Base-by-base conservation (phyloP, 306 rosid species). In the Sphenostylis stenocarpa region DNA sequence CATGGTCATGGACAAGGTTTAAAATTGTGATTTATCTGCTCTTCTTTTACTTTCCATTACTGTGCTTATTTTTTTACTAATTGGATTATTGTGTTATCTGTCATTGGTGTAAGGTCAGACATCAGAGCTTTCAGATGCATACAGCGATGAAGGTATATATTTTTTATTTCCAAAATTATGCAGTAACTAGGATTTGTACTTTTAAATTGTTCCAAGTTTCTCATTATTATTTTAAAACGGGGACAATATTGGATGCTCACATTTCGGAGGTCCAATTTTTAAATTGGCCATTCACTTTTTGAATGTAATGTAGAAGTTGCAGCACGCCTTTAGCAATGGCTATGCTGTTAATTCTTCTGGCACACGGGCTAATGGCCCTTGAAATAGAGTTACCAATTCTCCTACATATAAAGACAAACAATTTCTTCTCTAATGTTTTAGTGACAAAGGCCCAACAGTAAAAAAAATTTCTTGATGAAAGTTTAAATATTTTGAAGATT, bases 91-190 rank as follows among this genome's bases (percentile, higher is more conserved):
- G 33, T 55, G 36, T 38, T 51, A 49, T 77, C 70, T 70, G 21
- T 67, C 78, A 53, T 73, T 77, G 79, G 63, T 73, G 67, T 72
- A 76, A 76, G 86, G 81, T 84, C 79, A 90, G 93, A 72, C 81
- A 43, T 68, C 43, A 60, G 88, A 68, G 58, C 78, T 79, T 14
- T 74, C 88, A 14, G 86, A 83, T 71, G 85, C 85, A 66, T 3
- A 48, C 67, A 75, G 70, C 33, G 65, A 82, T 48, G 85, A 84
- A 87, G 93, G 90, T 86, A 58, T 45, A 34, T 52, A 21, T 75
- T 64, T 41, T 45, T 44, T 67, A 33, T 56, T 75, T 56, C 73
- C 51, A 39, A 15, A 65, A 63, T 58, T 20, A 36, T 70, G 36
- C 45, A 8, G 47, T 69, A 16, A 51, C 10, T 67, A 65, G 48